phyloP scores from a whole-genome alignment of 164 flowering plant species.

The Santalum album region DNA sequence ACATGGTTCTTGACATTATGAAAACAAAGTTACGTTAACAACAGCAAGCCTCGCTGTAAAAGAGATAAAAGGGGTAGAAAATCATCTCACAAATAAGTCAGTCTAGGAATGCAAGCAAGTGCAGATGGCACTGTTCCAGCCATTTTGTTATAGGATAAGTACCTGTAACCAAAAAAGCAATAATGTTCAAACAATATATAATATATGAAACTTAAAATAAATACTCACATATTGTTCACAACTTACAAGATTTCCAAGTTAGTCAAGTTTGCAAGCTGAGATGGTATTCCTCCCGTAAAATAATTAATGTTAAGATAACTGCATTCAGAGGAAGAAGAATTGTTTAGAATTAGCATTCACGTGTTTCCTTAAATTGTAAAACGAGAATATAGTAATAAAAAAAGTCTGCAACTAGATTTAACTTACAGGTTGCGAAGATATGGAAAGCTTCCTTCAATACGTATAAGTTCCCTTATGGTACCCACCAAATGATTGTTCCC shows the following conservation, averaged over 20 bases:
- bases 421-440: conserved; percentile 89
- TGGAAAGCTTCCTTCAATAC: conserved; percentile 82
- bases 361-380: too few relatives aligned
- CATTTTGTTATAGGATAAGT: conserved; percentile 89
- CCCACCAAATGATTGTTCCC: conserved; percentile 96
- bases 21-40: too few relatives aligned
- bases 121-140: conserved; percentile 72
- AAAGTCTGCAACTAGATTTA: conserved; percentile 4
- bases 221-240: too few relatives aligned
- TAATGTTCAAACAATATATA: too few relatives aligned
- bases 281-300: conserved; percentile 87
- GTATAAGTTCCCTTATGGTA: conserved; percentile 83
- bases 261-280: conserved; percentile 86
- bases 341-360: not conserved
- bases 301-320: conserved; percentile 85
- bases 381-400: too few relatives aligned
- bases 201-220: too few relatives aligned
- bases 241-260: conserved; percentile 87
- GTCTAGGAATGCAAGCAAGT: conserved; percentile 66
- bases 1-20: too few relatives aligned
- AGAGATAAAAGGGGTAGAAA: not conserved
- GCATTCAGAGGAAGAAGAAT: conserved; percentile 4
- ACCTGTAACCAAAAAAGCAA: conserved; percentile 43
- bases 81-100: conserved; percentile 74
- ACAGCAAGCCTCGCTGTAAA: too few relatives aligned